Conservation (phyloP, 192 early-diverging fungal species). For the Coemansia furcata region DNA sequence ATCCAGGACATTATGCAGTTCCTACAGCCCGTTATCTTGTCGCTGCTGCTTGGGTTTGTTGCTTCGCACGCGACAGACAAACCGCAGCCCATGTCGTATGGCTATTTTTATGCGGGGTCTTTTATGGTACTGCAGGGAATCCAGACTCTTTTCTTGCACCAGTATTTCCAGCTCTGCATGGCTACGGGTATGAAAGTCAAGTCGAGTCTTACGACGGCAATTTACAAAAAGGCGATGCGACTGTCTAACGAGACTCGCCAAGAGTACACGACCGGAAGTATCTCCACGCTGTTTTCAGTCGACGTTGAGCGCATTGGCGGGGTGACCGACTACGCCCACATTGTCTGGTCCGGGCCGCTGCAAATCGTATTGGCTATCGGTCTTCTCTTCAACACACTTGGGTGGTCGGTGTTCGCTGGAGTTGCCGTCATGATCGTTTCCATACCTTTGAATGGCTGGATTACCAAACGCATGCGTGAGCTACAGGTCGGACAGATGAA, state of each 20-base stretch:
- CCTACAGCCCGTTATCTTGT: slow-evolving; percentile 74
- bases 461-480: slow-evolving; percentile 63
- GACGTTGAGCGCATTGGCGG: slow-evolving; percentile 66
- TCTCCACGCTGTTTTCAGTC: slow-evolving; percentile 65
- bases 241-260: slow-evolving; percentile 82
- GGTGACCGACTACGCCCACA: slow-evolving; percentile 68
- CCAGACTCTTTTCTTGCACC: slow-evolving; percentile 81
- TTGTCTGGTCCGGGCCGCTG: slow-evolving; percentile 73
- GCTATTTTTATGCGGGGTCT: slow-evolving; percentile 72
- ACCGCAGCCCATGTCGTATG: slow-evolving; percentile 66
- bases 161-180: slow-evolving; percentile 81
- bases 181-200: slow-evolving; percentile 70
- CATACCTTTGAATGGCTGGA: slow-evolving; percentile 71
- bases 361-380: slow-evolving; percentile 75
- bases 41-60: slow-evolving; percentile 65
- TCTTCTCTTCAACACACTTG: slow-evolving; percentile 78
- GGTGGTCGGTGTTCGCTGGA: slow-evolving; percentile 81
- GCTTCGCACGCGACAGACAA: slow-evolving; percentile 22
- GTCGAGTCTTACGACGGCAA: slow-evolving; percentile 71
- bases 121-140: slow-evolving; percentile 74
- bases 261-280: slow-evolving; percentile 76
- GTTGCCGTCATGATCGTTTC: slow-evolving; percentile 76
- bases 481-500: slow-evolving; percentile 82
- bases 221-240: slow-evolving; percentile 81
- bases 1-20: slow-evolving; percentile 74